Evolutionary conservation across 1,139 yeast genomes (phyloP).

Genomic region (Yamadazyma aaseri): DNA sequence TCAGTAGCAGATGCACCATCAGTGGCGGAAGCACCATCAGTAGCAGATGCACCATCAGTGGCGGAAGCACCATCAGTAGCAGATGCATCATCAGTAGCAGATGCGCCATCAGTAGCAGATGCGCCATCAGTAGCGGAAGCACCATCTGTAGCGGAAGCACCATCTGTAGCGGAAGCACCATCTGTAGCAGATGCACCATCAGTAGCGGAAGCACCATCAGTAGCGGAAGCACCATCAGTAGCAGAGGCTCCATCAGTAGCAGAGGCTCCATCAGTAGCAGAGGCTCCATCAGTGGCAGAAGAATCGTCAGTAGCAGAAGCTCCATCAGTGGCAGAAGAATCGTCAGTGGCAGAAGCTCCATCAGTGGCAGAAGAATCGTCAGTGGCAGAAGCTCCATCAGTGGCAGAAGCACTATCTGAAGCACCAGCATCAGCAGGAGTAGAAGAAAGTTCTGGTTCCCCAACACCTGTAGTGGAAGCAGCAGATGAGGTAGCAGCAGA

Average conservation of each 20-base stretch:
- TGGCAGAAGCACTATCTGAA: constrained; percentile 2
- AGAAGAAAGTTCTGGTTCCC: no score
- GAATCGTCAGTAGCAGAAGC: constrained; percentile 5
- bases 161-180: constrained; percentile 7
- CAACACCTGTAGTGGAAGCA: constrained; percentile 4
- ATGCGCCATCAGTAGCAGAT: constrained; percentile 1
- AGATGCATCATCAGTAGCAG: constrained; percentile 7
- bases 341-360: constrained; percentile 8
- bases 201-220: constrained; percentile 1
- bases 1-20: constrained; percentile 24
- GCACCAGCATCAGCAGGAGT: constrained; percentile 6
- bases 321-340: constrained; percentile 1
- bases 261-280: constrained; percentile 5
- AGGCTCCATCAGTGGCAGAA: not conserved
- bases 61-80: constrained; percentile 7
- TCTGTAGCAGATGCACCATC: constrained; percentile 4
- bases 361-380: constrained; percentile 1
- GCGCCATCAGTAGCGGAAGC: constrained; percentile 5
- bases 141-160: constrained; percentile 6
- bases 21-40: constrained; percentile 5
- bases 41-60: constrained; percentile 3
- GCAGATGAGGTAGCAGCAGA: constrained; percentile 6
- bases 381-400: constrained; percentile 5
- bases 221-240: not conserved
- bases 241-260: constrained; percentile 7